Evolutionary conservation across 345 rosid genomes (phyloP).

Genomic region (Eucalyptus urophylla): DNA sequence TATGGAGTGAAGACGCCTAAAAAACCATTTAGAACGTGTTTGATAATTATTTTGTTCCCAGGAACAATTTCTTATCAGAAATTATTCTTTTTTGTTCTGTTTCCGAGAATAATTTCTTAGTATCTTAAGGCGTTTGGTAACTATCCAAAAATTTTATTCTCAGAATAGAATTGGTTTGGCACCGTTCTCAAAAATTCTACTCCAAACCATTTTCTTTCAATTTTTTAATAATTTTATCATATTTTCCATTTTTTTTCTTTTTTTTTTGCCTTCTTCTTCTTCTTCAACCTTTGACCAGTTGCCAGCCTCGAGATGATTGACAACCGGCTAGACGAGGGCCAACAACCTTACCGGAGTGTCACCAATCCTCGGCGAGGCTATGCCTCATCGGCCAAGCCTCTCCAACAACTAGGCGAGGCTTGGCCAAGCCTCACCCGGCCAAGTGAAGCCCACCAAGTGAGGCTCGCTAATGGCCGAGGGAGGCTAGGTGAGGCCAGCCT

Average conservation of each 20-base stretch:
- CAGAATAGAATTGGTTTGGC: fast-evolving
- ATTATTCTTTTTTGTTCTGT: fast-evolving
- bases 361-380: fast-evolving
- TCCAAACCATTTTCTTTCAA: too few relatives aligned
- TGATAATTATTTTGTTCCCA: fast-evolving
- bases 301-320: fast-evolving
- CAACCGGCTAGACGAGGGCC: fast-evolving
- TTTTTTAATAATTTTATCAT: too few relatives aligned
- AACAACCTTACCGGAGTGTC: fast-evolving
- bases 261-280: too few relatives aligned
- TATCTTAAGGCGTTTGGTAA: too few relatives aligned
- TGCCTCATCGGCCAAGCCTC: fast-evolving
- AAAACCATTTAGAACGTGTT: not conserved
- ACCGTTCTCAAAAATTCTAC: too few relatives aligned
- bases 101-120: fast-evolving
- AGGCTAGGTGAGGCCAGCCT: fast-evolving
- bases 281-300: too few relatives aligned
- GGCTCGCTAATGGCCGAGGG: fast-evolving
- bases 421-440: too few relatives aligned
- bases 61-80: fast-evolving
- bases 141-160: too few relatives aligned
- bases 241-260: too few relatives aligned
- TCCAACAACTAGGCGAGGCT: fast-evolving
- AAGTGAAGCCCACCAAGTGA: too few relatives aligned
- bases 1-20: not conserved